Percentiles rank a stretch among this genome's conserved stretches.
These are phyloP conservation scores for Plantago coronopus DNA, from an alignment of 305 asterid species.

Conservation along the genomic window DNA sequence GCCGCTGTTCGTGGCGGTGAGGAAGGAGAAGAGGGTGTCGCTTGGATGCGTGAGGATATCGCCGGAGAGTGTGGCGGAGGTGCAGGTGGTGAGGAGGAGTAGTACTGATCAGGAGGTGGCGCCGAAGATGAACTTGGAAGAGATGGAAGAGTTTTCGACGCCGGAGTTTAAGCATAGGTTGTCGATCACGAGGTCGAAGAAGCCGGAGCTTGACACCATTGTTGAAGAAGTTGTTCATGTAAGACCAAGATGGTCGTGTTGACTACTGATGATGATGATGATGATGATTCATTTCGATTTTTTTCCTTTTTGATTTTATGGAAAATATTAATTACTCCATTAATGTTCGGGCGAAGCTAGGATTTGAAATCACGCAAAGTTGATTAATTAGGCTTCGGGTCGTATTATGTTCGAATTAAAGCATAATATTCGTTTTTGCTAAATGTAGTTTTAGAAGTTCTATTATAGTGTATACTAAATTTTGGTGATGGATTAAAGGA, in stretches of 20 bases:
- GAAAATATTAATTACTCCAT: too few relatives aligned
- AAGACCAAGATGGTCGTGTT: background rate
- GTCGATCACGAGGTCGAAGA: constrained; percentile 29
- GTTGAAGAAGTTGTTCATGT: constrained; percentile 21
- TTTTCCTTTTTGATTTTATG: too few relatives aligned
- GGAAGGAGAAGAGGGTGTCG: background rate
- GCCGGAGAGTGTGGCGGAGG: constrained; percentile 5
- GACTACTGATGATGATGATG: too few relatives aligned
- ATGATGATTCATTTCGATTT: background rate
- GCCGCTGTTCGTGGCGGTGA: background rate
- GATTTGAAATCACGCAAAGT: too few relatives aligned
- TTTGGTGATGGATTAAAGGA: too few relatives aligned
- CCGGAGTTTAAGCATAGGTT: constrained; percentile 24
- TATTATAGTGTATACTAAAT: too few relatives aligned
- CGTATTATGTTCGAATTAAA: too few relatives aligned
- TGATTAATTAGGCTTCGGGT: too few relatives aligned
- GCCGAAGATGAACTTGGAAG: constrained; percentile 27
- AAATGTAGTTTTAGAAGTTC: too few relatives aligned
- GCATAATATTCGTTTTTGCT: too few relatives aligned
- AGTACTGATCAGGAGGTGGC: background rate
- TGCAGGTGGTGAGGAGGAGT: background rate
- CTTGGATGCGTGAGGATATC: constrained; percentile 8
- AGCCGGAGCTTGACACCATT: constrained; percentile 32
- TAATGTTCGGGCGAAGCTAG: too few relatives aligned
- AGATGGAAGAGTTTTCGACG: constrained; percentile 25